Percentiles rank a stretch among this genome's conserved stretches.
phyloP scores from a whole-genome alignment of 352 stramenopile species.

The Globisporangium splendens region DNA sequence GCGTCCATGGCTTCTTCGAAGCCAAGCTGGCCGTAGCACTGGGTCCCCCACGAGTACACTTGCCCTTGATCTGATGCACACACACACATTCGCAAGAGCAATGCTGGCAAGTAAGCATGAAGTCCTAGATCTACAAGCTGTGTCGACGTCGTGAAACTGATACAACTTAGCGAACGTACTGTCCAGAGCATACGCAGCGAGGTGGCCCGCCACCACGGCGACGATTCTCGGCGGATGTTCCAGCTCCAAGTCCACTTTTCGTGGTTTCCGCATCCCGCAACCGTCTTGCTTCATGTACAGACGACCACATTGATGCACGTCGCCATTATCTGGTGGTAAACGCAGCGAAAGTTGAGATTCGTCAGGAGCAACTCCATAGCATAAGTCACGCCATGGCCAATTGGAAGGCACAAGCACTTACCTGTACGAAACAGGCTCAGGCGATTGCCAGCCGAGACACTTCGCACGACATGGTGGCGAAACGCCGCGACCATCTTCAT shows the following conservation, averaged over 20 bases:
- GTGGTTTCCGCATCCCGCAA: conserved; percentile 45
- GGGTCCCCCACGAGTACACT: conserved; percentile 57
- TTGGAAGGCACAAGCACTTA: conserved; percentile 5
- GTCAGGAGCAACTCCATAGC: background rate
- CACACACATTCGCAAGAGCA: background rate
- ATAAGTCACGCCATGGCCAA: background rate
- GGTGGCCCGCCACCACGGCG: conserved; percentile 39
- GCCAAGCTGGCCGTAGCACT: conserved; percentile 56
- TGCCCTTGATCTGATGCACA: conserved; percentile 26
- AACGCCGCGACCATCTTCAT: conserved; percentile 40
- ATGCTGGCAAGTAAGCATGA: too few species aligned
- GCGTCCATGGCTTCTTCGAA: conserved; percentile 14
- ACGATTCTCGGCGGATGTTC: conserved; percentile 23
- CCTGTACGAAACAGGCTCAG: conserved; percentile 63
- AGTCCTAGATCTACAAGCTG: too few species aligned
- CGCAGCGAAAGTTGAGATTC: background rate
- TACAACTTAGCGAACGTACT: conserved; percentile 17
- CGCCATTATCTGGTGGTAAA: conserved; percentile 19
- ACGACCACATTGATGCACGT: conserved; percentile 46
- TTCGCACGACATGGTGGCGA: conserved; percentile 27
- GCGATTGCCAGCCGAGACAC: conserved; percentile 45
- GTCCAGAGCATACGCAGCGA: conserved; percentile 57
- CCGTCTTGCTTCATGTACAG: conserved; percentile 57
- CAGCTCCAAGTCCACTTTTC: conserved; percentile 21
- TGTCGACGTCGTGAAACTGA: too few species aligned